phyloP scores from a whole-genome alignment of 2,329 filamentous ascomycete species.

The Cordyceps fumosorosea region DNA sequence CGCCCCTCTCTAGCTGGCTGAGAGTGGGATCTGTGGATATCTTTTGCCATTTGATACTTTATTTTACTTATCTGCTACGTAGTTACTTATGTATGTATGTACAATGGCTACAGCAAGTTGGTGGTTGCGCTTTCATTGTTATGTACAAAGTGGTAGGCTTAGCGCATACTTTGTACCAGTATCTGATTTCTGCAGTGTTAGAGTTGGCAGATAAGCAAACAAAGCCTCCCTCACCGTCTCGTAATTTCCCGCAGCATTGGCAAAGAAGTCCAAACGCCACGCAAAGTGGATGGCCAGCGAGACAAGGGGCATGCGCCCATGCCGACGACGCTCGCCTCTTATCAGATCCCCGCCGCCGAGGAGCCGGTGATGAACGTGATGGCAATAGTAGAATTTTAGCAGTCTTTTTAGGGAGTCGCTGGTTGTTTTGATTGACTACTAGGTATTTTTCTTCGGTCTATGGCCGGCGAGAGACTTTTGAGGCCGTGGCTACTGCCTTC shows the following conservation, averaged over 20 bases:
- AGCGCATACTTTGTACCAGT: no score
- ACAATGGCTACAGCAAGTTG: no score
- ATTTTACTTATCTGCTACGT: no score
- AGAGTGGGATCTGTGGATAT: neutral
- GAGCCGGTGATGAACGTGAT: neutral
- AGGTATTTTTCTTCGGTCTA: neutral
- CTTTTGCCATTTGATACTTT: neutral
- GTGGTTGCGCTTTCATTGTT: neutral
- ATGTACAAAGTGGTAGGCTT: neutral
- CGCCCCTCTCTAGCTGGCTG: neutral
- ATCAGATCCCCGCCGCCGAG: neutral
- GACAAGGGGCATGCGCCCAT: neutral
- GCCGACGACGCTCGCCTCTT: neutral
- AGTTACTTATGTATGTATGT: no score
- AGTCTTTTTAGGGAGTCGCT: neutral
- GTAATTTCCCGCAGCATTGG: neutral
- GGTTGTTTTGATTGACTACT: neutral
- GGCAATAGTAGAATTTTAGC: neutral
- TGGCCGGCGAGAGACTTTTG: neutral
- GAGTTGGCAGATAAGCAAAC: neutral
- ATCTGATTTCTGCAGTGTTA: no score
- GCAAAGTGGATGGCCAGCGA: neutral
- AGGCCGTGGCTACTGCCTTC: neutral
- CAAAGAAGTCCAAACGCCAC: neutral
- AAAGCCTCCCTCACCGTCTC: neutral